A percentile compares a stretch with the other conserved stretches of the same genome.
phyloP scores from a whole-genome alignment of 371 early-diverging fungal genomes.

The Chytridium lagenaria region DNA sequence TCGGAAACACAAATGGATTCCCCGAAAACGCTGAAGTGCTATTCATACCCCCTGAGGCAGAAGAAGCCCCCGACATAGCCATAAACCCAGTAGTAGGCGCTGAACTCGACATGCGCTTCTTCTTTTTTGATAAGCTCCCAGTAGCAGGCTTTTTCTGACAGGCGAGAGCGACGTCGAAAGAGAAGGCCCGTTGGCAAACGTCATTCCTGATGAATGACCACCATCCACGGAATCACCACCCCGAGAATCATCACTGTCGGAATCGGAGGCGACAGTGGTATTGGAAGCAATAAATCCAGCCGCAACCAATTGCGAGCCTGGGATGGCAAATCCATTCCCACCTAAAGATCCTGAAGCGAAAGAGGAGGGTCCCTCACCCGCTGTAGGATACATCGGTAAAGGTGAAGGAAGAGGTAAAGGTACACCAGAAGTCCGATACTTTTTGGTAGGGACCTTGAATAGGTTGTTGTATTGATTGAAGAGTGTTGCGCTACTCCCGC shows the following conservation, averaged over 20 bases:
- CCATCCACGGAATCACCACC: not conserved
- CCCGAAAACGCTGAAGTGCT: not conserved
- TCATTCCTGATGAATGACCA: not conserved
- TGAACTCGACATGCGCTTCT: not conserved
- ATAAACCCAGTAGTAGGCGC: too few species aligned
- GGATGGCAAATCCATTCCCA: too few species aligned
- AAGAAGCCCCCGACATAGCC: not conserved
- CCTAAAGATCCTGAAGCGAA: not conserved
- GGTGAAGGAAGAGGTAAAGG: not conserved
- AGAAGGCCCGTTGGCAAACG: too few species aligned
- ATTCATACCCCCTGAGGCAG: not conserved
- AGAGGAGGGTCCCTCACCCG: not conserved
- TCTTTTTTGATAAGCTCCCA: not conserved
- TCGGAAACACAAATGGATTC: constrained; percentile 11
- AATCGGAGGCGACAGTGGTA: not conserved
- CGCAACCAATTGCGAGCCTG: too few species aligned
- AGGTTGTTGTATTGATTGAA: constrained; percentile 8
- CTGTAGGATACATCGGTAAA: not conserved
- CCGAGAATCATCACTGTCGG: not conserved
- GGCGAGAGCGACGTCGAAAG: too few species aligned
- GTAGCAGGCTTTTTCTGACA: constrained; percentile 15
- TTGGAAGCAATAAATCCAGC: too few species aligned
- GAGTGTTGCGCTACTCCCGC: not conserved
- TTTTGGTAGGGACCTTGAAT: not conserved
- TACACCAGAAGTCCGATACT: not conserved